A percentile compares a stretch with the other conserved stretches of the same genome.
Evolutionary conservation across 768 basidiomycete species (phyloP).

Genomic region (Rossbeevera mucosa): DNA sequence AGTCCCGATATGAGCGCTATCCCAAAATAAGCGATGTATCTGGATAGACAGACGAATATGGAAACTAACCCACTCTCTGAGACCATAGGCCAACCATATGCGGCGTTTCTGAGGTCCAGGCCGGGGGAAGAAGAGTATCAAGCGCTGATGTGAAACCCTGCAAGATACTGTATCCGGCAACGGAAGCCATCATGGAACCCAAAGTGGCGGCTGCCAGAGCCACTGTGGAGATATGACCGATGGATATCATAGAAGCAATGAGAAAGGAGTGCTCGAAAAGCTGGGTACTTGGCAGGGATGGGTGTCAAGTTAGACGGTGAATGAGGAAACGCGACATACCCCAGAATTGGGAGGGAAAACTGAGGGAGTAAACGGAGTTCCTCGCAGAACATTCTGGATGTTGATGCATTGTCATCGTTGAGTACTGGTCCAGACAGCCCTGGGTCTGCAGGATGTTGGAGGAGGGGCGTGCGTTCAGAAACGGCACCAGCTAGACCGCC

Average conservation of each 20-base stretch:
- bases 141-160: constrained; percentile 81
- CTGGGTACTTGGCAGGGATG: constrained; percentile 50
- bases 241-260: constrained; percentile 76
- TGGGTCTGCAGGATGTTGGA: constrained; percentile 41
- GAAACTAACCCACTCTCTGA: constrained; percentile 72
- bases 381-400: constrained; percentile 44
- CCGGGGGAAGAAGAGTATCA: constrained; percentile 90
- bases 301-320: background rate
- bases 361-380: constrained; percentile 55
- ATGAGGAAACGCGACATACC: constrained; percentile 39
- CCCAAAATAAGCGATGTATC: constrained; percentile 3
- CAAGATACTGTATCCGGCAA: constrained; percentile 56
- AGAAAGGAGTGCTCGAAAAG: constrained; percentile 83
- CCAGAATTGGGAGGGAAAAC: constrained; percentile 70
- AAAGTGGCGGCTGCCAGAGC: constrained; percentile 82
- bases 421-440: constrained; percentile 49
- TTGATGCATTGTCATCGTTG: constrained; percentile 22
- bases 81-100: constrained; percentile 86
- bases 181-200: constrained; percentile 68
- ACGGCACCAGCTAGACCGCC: constrained; percentile 2
- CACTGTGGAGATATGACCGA: constrained; percentile 87
- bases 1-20: constrained; percentile 59
- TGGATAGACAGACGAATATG: background rate
- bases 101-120: constrained; percentile 88
- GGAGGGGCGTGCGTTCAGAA: constrained; percentile 55